These are phyloP conservation scores for Phialocephala subalpina DNA, from an alignment of 2,329 filamentous ascomycete genomes.

Conservation along the genomic window DNA sequence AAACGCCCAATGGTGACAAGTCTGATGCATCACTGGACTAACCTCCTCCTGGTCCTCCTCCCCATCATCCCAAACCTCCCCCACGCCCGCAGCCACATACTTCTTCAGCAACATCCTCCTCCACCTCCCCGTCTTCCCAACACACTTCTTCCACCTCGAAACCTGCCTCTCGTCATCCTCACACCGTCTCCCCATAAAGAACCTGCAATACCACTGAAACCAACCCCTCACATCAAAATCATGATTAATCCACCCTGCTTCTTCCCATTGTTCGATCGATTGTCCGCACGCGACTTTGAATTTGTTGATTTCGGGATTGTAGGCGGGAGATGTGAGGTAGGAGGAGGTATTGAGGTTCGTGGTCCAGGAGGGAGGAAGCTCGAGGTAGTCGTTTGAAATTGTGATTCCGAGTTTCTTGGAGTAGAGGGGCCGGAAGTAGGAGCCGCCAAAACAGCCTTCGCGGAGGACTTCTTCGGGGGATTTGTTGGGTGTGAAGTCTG, in stretches of 20 bases:
- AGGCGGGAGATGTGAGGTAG: slow-evolving; percentile 39
- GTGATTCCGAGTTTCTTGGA: slow-evolving; percentile 33
- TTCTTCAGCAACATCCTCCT: slow-evolving; percentile 58
- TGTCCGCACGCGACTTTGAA: slow-evolving; percentile 61
- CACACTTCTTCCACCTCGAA: slow-evolving; percentile 60
- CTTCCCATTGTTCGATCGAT: slow-evolving; percentile 63
- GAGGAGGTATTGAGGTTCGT: slow-evolving; percentile 2
- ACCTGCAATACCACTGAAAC: slow-evolving; percentile 26
- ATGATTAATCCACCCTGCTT: slow-evolving; percentile 62
- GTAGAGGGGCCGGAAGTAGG: slow-evolving; percentile 21
- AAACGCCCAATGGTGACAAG: slow-evolving; percentile 63
- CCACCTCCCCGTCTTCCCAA: slow-evolving; percentile 60
- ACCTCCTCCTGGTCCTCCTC: slow-evolving; percentile 48
- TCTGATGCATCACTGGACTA: slow-evolving; percentile 64
- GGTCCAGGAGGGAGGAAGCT: slow-evolving; percentile 15
- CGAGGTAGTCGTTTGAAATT: slow-evolving; percentile 11
- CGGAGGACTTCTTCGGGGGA: slow-evolving; percentile 24
- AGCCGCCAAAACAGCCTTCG: slow-evolving; percentile 27
- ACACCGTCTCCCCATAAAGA: slow-evolving; percentile 24
- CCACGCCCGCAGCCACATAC: slow-evolving; percentile 55
- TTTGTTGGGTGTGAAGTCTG: slow-evolving; percentile 23
- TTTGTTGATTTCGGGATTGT: slow-evolving; percentile 59
- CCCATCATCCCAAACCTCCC: slow-evolving; percentile 55
- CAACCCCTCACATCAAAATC: slow-evolving; percentile 59
- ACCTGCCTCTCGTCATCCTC: slow-evolving; percentile 26